These are phyloP conservation scores for Butyriboletus appendiculatus DNA, from an alignment of 1,284 basidiomycete species.

Conservation along the genomic window DNA sequence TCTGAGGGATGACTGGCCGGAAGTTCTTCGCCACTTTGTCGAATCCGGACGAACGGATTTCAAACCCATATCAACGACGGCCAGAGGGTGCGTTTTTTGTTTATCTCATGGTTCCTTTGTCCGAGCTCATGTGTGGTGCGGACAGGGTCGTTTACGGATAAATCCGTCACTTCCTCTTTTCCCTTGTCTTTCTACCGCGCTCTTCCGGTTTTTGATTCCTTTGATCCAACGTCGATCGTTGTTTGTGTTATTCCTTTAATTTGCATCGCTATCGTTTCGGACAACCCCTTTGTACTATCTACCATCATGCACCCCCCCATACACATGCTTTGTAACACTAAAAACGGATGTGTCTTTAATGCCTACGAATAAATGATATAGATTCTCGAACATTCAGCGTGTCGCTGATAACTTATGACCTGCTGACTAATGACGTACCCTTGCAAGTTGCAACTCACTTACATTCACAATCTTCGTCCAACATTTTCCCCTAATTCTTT, in stretches of 20 bases:
- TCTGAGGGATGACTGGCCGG: slow-evolving; percentile 65
- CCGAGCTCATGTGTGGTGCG: slow-evolving; percentile 14
- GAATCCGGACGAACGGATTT: slow-evolving; percentile 74
- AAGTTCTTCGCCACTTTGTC: slow-evolving; percentile 67
- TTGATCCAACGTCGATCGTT: slow-evolving; percentile 34
- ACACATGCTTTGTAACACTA: slow-evolving; percentile 30
- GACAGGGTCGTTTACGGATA: slow-evolving; percentile 40
- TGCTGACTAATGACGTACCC: slow-evolving; percentile 22
- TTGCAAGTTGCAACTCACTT: not conserved
- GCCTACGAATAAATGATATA: slow-evolving; percentile 12
- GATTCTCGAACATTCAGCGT: slow-evolving; percentile 8
- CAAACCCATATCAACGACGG: slow-evolving; percentile 73
- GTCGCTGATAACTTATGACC: not conserved
- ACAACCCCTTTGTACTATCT: slow-evolving; percentile 23
- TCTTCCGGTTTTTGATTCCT: not conserved
- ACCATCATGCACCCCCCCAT: slow-evolving; percentile 25
- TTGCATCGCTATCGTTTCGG: slow-evolving; percentile 27
- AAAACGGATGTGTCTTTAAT: slow-evolving; percentile 19
- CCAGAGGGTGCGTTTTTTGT: slow-evolving; percentile 57
- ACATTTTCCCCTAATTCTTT: not conserved
- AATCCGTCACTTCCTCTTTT: slow-evolving; percentile 8
- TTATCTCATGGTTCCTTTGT: not conserved
- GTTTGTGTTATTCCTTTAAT: slow-evolving; percentile 20
- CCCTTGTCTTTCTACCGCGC: slow-evolving; percentile 12
- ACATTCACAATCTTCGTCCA: not conserved